Conservation (phyloP, 192 early-diverging fungal genomes). For the Geranomyces variabilis region DNA sequence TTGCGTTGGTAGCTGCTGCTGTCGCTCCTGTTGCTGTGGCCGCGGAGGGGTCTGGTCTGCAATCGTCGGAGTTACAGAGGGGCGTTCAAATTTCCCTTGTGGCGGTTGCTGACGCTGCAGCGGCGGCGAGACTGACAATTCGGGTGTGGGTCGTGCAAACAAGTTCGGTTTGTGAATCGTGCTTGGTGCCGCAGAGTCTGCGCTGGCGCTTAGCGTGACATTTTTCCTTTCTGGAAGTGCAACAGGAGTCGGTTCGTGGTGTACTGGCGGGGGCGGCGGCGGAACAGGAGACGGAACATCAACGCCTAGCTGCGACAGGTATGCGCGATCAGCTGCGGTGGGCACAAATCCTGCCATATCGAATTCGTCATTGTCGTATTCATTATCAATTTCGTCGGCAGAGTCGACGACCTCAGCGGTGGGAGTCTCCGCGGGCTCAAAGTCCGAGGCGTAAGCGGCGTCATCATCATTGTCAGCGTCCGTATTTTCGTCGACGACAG, state of each 20-base stretch:
- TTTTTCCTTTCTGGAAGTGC: not conserved
- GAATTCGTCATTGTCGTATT: not conserved
- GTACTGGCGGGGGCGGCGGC: not conserved
- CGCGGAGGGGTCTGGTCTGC: not conserved
- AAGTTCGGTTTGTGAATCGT: slow-evolving; percentile 4
- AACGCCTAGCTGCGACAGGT: not conserved
- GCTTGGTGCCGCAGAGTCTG: slow-evolving; percentile 7
- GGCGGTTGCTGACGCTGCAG: not conserved
- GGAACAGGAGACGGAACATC: not conserved
- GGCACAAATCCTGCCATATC: not conserved
- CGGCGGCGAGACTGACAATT: not conserved
- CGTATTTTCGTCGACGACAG: too few relatives aligned
- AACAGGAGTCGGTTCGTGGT: not conserved
- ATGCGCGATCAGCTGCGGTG: not conserved
- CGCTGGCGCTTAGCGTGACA: not conserved
- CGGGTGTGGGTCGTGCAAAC: not conserved
- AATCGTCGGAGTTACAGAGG: not conserved
- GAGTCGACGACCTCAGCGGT: not conserved
- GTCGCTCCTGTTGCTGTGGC: not conserved
- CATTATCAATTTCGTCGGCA: not conserved
- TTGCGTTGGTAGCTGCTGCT: not conserved
- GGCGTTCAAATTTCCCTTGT: too few relatives aligned
- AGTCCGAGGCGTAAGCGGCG: too few relatives aligned
- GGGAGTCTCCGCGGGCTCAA: too few relatives aligned
- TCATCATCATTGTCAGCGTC: too few relatives aligned